Conservation (phyloP, 1,284 basidiomycete genomes). For the Thelephora terrestris region DNA sequence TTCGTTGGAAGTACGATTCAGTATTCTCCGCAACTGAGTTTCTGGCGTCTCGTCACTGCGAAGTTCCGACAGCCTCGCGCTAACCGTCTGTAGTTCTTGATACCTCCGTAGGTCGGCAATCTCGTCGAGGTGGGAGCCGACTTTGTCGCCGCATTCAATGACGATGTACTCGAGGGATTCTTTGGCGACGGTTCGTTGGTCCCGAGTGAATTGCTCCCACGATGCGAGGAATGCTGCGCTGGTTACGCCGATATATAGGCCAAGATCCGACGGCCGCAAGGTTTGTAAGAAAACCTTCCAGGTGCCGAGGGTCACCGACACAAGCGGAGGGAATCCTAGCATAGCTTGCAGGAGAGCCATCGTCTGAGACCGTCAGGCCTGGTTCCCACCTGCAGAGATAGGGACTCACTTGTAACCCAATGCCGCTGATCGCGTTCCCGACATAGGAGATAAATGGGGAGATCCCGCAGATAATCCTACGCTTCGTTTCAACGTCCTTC, state of each 20-base stretch:
- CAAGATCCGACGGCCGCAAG: constrained; percentile 64
- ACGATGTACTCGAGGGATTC: constrained; percentile 67
- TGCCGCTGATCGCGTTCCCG: constrained; percentile 60
- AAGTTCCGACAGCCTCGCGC: constrained; percentile 36
- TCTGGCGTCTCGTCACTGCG: constrained; percentile 44
- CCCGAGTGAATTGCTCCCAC: constrained; percentile 61
- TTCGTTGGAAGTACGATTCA: constrained; percentile 72
- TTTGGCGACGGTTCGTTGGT: constrained; percentile 46
- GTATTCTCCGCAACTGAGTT: constrained; percentile 55
- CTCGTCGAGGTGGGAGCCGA: constrained; percentile 57
- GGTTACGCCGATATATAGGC: constrained; percentile 81
- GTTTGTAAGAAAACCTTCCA: constrained; percentile 78
- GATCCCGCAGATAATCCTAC: constrained; percentile 71
- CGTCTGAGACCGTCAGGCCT: constrained; percentile 3
- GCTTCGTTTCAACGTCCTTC: constrained; percentile 55
- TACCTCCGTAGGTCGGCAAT: constrained; percentile 71
- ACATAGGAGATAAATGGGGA: constrained; percentile 67
- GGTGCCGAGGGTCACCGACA: constrained; percentile 70
- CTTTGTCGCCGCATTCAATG: constrained; percentile 47
- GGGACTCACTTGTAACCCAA: constrained; percentile 71
- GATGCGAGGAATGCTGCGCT: constrained; percentile 76
- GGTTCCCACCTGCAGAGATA: not conserved
- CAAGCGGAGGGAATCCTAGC: constrained; percentile 62
- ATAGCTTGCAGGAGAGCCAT: constrained; percentile 96
- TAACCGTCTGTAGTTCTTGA: constrained; percentile 48